Base-by-base conservation (phyloP, 1,284 basidiomycete genomes). In the Ceratobasidium sp. region DNA sequence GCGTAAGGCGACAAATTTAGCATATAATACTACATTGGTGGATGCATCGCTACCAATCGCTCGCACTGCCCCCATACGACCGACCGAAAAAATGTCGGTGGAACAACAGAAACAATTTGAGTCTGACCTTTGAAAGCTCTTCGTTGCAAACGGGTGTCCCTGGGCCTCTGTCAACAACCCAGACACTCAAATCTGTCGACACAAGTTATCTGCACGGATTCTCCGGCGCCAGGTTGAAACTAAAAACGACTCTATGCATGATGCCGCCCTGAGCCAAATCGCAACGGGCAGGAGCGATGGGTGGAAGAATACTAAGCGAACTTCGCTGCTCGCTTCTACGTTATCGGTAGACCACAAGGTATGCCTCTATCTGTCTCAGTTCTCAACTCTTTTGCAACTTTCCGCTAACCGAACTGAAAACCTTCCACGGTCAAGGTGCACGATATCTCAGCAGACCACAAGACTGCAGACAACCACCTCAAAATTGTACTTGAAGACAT, bases 231-330 rank as follows among this genome's bases (percentile, higher is more conserved):
- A 72, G 41, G 28, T 64, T 35, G 18, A 26, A 26, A 23, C 11
- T 9, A 30, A 18, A 18, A 32, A 73, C n/a, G 41, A 28, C 8
- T 26, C 26, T 1, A 47, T 43, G n/a, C 30, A 32, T 4, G 30
- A 70, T 2, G 5, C 26, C 1, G 55, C 71, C 21, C 26, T 16
- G 18, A 49, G 72, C 23, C 41, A 26, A 6, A 26, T 61, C 23
- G 72, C 49, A 2, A 73, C 64, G 14, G 64, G 63, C 1, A 66
- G 52, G 43, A 72, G 66, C 32, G 66, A 73, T 49, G 64, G 72
- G 6, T 73, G 72, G 66, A 73, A 73, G 23, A 63, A 73, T 44
- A 47, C 49, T 1, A 52, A 50, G 26, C 35, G 41, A 8, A 73
- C 52, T 32, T 41, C 32, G 8, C 16, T 73, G 18, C 21, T 73